Conservation (phyloP, 2,329 filamentous ascomycete genomes). For the Rhytidhysteron rufulum region DNA sequence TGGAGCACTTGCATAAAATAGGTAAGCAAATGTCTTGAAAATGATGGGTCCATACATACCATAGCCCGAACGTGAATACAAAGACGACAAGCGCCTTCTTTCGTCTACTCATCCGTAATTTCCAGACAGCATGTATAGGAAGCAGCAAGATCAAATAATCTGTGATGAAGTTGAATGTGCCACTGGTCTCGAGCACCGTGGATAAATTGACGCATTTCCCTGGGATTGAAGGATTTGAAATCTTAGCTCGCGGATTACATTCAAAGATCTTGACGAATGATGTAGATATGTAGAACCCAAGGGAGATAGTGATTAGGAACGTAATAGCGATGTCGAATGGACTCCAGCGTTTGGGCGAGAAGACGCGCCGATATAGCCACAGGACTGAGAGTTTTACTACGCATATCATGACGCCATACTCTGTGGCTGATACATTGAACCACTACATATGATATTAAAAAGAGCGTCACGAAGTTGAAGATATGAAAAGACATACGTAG, state of each 20-base stretch:
- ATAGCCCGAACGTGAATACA: constrained; percentile 10
- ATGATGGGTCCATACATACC: constrained; percentile 1
- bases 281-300: constrained; percentile 8
- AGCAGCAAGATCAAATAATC: constrained; percentile 14
- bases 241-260: constrained; percentile 10
- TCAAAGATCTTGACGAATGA: constrained; percentile 13
- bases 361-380: constrained; percentile 12
- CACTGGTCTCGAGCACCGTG: constrained; percentile 11
- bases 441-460: constrained; percentile 3
- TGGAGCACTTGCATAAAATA: constrained; percentile 6
- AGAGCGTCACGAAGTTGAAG: not conserved
- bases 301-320: constrained; percentile 5
- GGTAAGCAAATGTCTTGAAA: not conserved
- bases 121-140: constrained; percentile 11
- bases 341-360: constrained; percentile 7
- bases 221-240: constrained; percentile 8
- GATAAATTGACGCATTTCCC: constrained; percentile 9
- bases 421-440: constrained; percentile 10
- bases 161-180: constrained; percentile 11
- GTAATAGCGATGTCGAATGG: constrained; percentile 9
- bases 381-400: constrained; percentile 11
- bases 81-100: constrained; percentile 13
- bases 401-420: constrained; percentile 12
- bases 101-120: constrained; percentile 7
- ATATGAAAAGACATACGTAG: constrained; percentile 3